These are phyloP conservation scores for Collybiopsis luxurians DNA, from an alignment of 768 basidiomycete genomes.

Conservation along the genomic window DNA sequence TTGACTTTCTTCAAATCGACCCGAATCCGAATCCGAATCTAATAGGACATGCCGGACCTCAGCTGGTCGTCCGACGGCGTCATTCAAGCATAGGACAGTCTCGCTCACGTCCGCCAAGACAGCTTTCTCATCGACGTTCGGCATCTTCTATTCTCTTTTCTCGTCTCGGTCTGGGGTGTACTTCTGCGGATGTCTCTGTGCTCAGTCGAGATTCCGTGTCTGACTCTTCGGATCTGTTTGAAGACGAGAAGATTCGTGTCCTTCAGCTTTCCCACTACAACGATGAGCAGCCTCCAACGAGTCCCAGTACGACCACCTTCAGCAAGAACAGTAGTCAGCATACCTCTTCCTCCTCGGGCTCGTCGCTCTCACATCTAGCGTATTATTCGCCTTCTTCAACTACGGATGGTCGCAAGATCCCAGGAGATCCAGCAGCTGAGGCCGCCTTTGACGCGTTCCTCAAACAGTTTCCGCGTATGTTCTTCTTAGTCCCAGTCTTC, in stretches of 20 bases:
- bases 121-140: neutral
- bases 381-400: conserved; percentile 22
- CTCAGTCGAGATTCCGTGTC: neutral
- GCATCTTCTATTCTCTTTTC: conserved; percentile 19
- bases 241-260: neutral
- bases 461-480: conserved; percentile 18
- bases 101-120: neutral
- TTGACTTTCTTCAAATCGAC: conserved; percentile 1
- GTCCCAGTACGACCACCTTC: conserved; percentile 3
- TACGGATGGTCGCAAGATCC: conserved; percentile 27
- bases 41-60: too few species aligned
- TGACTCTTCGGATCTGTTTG: neutral
- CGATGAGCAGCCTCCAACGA: conserved; percentile 1
- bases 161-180: conserved; percentile 32
- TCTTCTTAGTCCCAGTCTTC: too few species aligned
- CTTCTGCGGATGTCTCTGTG: neutral
- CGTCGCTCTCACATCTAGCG: conserved; percentile 26
- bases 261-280: conserved; percentile 5
- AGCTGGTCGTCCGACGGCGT: conserved; percentile 7
- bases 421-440: conserved; percentile 17
- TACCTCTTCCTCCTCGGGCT: conserved; percentile 29
- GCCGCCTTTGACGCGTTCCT: conserved; percentile 50
- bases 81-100: neutral
- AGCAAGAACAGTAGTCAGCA: conserved; percentile 2
- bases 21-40: neutral